Base-by-base conservation (phyloP, 164 flowering plant species). In the Sedum album region DNA sequence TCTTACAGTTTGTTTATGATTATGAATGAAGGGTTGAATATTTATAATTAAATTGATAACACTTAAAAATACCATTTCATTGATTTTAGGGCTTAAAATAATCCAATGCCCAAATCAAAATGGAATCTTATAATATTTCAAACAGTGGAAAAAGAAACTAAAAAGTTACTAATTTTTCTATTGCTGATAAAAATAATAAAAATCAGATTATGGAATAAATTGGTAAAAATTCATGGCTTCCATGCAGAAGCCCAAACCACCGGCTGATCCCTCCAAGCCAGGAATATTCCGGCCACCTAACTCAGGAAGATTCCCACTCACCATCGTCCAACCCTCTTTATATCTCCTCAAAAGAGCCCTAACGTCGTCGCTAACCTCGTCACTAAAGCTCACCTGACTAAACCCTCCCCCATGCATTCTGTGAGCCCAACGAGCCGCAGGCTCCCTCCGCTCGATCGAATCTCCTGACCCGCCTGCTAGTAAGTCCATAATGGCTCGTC, bases 261-360 rank as follows among this genome's bases (percentile, higher is more conserved):
- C 42, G 66, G 44, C 66, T 64, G 66, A 35, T 64, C 66, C 66
- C 30, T 31, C 66, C 66, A 64, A 23, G 66, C 66, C 26, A 64
- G 28, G 28, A 64, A 64, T 35, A 35, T 64, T 38, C 66, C 66
- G 66, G 44, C 25, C 4, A 33, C 66, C 26, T n/a, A 38, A n/a
- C 26, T 33, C 44, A 1, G 41, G 41, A 33, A 64, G 38, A 64
- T 35, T 64, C 17, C 62, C 33, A 14, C 62, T 57, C 31, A 57
- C 31, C 96, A 87, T 88, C 8, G 93, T 77, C 97, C 97, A 91
- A 1, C 97, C 99, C 31, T 89, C 99, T 72, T 79, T 86, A 44
- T 94, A 91, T 81, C 99, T 82, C 82, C 92, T 77, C 73, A 94
- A 73, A 31, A 94, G 76, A 0, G 99, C 95, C 23, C 90, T 71